A percentile compares a stretch with the other conserved stretches of the same genome.
phyloP scores from a whole-genome alignment of 345 rosid species.

The Syzygium aromaticum region DNA sequence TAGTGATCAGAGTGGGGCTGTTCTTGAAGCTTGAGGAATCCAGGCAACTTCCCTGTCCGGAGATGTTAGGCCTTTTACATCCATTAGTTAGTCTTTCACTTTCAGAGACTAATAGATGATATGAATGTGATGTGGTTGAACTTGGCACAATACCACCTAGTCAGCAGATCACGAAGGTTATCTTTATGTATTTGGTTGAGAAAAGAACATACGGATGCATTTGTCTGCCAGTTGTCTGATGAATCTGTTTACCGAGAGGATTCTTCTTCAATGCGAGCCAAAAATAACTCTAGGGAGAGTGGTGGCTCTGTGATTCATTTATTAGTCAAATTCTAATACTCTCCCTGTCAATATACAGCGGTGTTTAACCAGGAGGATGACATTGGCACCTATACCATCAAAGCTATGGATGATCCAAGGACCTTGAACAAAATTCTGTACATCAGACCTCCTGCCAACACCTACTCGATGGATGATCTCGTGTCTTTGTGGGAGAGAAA shows the following conservation, averaged over 20 bases:
- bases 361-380: constrained; percentile 5
- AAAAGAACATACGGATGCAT: not conserved
- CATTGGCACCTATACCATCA: constrained; percentile 9
- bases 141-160: not conserved
- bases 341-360: not conserved
- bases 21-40: not conserved
- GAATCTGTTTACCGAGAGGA: not conserved
- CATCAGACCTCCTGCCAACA: constrained; percentile 4
- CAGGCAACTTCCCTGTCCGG: not conserved
- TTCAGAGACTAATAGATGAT: not conserved
- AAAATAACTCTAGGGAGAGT: not conserved
- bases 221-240: not conserved
- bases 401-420: constrained; percentile 8
- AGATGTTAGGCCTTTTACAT: not conserved
- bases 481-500: not conserved
- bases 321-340: not conserved
- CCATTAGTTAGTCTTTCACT: not conserved
- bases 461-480: constrained; percentile 1
- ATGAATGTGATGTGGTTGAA: not conserved
- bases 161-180: not conserved
- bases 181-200: not conserved
- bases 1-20: not conserved
- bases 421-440: constrained; percentile 7
- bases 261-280: not conserved
- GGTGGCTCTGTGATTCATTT: not conserved